Base-by-base conservation (phyloP, 176 grass and related monocot species). In the Zoysia japonica region DNA sequence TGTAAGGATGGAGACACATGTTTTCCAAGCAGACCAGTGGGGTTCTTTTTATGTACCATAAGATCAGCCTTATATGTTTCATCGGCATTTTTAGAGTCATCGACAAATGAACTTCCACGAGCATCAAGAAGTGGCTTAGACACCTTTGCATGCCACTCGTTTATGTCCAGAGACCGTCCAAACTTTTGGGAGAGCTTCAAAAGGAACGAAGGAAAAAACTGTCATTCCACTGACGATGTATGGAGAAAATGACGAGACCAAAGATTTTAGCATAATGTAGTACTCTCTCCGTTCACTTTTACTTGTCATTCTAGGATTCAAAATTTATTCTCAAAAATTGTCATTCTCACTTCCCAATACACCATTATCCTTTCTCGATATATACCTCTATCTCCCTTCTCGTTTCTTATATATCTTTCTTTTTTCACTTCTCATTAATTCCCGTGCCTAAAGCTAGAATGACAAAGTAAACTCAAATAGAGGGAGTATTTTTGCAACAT, bases 131-230 rank as follows among this genome's bases (percentile, higher is more conserved):
- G 41, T 47, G 50, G 57, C 67, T 90, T 93, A 39, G 69, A 64
- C 57, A 50, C 52, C 61, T 81, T 90, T 66, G 80, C 57, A 48
- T 67, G 66, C 64, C 77, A 67, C 53, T 88, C 87, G 47, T 61
- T 72, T 81, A 70, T 93, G 65, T 42, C 64, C 0, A 7, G 47
- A 62, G 46, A 36, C 49, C 11, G 28, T 35, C 71, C 78, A 66
- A 74, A 16, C 38, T 60, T 74, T 78, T 81, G 79, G 35, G 63
- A 77, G 35, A 76, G 47, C 64, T 50, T 80, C 7, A 51, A 60
- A 88, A 88, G 80, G 51, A 80, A 50, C 38, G 81, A 65, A 85
- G 40, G 28, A 28, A 28, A 6, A 13, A 15, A 2, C 49, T 57
- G 11, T 85, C 44, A 88, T 55, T 76, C n/a, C 12, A 79, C 69